Evolutionary conservation across 148 eudicot genomes (phyloP).

Genomic region (Heliamphora exappendiculata): DNA sequence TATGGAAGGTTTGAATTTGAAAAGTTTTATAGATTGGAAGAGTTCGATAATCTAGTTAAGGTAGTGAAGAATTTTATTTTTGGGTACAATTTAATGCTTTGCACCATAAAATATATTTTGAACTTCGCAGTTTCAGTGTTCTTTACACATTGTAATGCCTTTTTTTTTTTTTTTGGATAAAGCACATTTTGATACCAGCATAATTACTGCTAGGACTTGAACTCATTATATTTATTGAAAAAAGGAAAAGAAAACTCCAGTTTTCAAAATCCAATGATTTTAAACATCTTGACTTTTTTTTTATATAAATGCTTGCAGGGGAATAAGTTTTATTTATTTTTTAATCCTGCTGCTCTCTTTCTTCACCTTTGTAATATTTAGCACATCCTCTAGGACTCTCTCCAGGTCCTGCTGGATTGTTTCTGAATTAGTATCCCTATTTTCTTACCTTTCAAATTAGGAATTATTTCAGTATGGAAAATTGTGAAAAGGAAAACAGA

Average conservation of each 20-base stretch:
- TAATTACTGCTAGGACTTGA: not conserved
- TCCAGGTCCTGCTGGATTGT: not conserved
- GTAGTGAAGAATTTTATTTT: conserved; percentile 28
- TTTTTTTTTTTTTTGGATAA: not conserved
- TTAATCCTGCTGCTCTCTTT: not conserved
- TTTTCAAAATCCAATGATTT: not conserved
- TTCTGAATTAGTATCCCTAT: not conserved
- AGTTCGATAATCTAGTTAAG: conserved; percentile 53
- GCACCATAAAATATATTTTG: not conserved
- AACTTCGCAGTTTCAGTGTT: not conserved
- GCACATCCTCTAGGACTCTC: not conserved
- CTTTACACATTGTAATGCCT: not conserved
- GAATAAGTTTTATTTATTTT: not conserved
- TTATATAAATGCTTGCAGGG: too few relatives aligned
- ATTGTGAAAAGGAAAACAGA: too few relatives aligned
- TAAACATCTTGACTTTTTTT: too few relatives aligned
- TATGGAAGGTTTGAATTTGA: conserved; percentile 62
- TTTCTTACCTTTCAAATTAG: not conserved
- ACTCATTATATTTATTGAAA: not conserved
- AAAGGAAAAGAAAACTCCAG: not conserved
- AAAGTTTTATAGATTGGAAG: conserved; percentile 36
- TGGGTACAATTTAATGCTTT: not conserved
- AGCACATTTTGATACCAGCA: not conserved
- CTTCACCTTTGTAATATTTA: too few relatives aligned
- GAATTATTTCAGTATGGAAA: not conserved